Evolutionary conservation across 2,329 filamentous ascomycete species (phyloP).

Genomic region (Beauveria scarabaeidicola): DNA sequence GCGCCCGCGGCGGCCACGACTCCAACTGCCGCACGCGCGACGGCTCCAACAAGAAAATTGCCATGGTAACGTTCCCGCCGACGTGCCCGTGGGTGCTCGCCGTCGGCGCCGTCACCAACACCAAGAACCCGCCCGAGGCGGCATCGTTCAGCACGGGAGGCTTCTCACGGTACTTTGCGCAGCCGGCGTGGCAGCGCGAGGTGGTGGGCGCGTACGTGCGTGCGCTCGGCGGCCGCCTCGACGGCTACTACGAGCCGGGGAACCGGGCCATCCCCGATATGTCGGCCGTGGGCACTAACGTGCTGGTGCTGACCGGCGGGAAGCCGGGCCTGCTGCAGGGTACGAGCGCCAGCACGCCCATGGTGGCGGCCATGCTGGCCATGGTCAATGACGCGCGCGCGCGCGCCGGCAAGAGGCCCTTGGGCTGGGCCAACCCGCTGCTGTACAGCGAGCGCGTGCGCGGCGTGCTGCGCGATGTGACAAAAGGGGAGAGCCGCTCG

Average conservation of each 20-base stretch:
- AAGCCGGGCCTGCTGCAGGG: conserved; percentile 25
- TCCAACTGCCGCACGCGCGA: conserved; percentile 52
- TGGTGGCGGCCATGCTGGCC: conserved; percentile 45
- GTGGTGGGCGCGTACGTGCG: conserved; percentile 33
- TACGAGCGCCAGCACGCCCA: conserved; percentile 45
- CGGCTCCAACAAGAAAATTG: conserved; percentile 44
- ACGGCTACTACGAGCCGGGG: conserved; percentile 33
- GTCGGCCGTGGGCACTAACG: conserved; percentile 49
- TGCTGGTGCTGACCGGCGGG: conserved; percentile 30
- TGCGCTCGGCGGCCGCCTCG: conserved; percentile 32
- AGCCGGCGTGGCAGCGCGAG: conserved; percentile 36
- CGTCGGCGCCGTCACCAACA: conserved; percentile 49
- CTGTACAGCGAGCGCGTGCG: conserved; percentile 35
- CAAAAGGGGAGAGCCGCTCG: conserved; percentile 29
- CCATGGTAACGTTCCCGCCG: conserved; percentile 55
- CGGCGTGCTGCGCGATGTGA: conserved; percentile 33
- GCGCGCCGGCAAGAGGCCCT: conserved; percentile 34
- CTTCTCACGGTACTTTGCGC: conserved; percentile 42
- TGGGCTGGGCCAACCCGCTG: conserved; percentile 46
- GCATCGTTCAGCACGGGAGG: conserved; percentile 42
- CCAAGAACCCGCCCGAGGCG: conserved; percentile 28
- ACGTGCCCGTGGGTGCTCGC: conserved; percentile 61
- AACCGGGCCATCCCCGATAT: conserved; percentile 45
- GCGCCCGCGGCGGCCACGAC: conserved; percentile 32
- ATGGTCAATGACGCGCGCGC: conserved; percentile 47